A percentile compares a stretch with the other conserved stretches of the same genome.
phyloP scores from a whole-genome alignment of 2,329 filamentous ascomycete species.

The Aureobasidium leucospermi region DNA sequence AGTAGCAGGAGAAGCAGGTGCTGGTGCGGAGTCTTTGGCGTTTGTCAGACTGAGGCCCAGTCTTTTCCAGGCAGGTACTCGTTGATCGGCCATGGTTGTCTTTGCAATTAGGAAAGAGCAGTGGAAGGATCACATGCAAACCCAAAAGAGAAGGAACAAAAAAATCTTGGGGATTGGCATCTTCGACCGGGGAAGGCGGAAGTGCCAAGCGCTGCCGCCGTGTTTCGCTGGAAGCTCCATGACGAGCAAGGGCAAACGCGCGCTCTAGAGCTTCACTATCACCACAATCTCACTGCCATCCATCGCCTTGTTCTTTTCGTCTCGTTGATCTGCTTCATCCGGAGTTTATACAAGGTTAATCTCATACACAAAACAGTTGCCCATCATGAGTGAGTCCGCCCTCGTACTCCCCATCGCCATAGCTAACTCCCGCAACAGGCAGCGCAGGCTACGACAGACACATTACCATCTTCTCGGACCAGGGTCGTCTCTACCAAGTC shows the following conservation, averaged over 20 bases:
- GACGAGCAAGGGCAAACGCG: slow-evolving; percentile 9
- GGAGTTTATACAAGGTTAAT: neutral
- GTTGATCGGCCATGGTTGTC: slow-evolving; percentile 11
- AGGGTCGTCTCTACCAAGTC: slow-evolving; percentile 98
- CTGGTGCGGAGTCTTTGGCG: slow-evolving; percentile 30
- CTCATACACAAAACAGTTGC: neutral
- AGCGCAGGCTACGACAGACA: slow-evolving; percentile 94
- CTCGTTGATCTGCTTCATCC: neutral
- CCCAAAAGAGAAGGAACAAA: neutral
- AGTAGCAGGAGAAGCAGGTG: neutral
- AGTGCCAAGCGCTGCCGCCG: slow-evolving; percentile 1
- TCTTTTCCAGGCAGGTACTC: slow-evolving; percentile 53
- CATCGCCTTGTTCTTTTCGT: neutral
- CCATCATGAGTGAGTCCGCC: slow-evolving; percentile 11
- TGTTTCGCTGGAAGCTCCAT: slow-evolving; percentile 10
- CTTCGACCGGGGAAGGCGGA: neutral
- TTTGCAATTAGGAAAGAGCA: neutral
- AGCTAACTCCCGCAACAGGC: slow-evolving; percentile 41
- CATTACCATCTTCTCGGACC: slow-evolving; percentile 99
- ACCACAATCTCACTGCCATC: slow-evolving; percentile 1
- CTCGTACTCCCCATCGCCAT: neutral
- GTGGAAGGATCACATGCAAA: neutral
- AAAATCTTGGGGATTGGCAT: neutral
- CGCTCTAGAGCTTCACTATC: slow-evolving; percentile 6
- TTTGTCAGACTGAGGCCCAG: slow-evolving; percentile 54